phyloP scores from a whole-genome alignment of 1,284 basidiomycete genomes.

The Malassezia yamatoensis region DNA sequence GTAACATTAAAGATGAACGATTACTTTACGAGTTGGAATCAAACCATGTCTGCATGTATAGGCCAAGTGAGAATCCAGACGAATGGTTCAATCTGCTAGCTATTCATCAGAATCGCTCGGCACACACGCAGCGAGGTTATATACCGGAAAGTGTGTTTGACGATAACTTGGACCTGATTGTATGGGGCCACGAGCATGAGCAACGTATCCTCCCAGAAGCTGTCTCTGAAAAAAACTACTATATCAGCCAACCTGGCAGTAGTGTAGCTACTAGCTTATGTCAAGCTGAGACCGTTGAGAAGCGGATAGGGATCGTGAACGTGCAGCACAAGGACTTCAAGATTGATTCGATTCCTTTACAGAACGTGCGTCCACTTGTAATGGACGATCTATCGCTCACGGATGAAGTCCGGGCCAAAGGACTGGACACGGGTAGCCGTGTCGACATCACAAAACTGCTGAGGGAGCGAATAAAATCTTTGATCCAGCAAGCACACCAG shows the following conservation, averaged over 20 bases:
- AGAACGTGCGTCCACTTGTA: conserved; percentile 90
- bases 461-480: conserved; percentile 28
- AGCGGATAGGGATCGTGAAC: conserved; percentile 51
- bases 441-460: conserved; percentile 30
- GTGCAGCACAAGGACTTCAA: conserved; percentile 66
- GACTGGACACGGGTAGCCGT: conserved; percentile 23
- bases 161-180: conserved; percentile 79
- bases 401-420: conserved; percentile 51
- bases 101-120: conserved; percentile 94
- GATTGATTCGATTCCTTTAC: conserved; percentile 71
- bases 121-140: conserved; percentile 80
- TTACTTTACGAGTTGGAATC: conserved; percentile 91
- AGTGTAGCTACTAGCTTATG: conserved; percentile 74
- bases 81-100: conserved; percentile 89
- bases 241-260: conserved; percentile 87
- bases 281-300: conserved; percentile 33
- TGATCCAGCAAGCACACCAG: conserved; percentile 66
- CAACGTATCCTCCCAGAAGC: conserved; percentile 80
- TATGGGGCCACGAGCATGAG: conserved; percentile 99
- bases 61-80: conserved; percentile 67
- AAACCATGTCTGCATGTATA: conserved; percentile 88
- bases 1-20: conserved; percentile 88
- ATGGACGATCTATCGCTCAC: conserved; percentile 68
- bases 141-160: conserved; percentile 97
- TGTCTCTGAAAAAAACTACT: conserved; percentile 81